These are phyloP conservation scores for Chlorella vulgaris DNA, from an alignment of 139 green algal species.

Conservation along the genomic window DNA sequence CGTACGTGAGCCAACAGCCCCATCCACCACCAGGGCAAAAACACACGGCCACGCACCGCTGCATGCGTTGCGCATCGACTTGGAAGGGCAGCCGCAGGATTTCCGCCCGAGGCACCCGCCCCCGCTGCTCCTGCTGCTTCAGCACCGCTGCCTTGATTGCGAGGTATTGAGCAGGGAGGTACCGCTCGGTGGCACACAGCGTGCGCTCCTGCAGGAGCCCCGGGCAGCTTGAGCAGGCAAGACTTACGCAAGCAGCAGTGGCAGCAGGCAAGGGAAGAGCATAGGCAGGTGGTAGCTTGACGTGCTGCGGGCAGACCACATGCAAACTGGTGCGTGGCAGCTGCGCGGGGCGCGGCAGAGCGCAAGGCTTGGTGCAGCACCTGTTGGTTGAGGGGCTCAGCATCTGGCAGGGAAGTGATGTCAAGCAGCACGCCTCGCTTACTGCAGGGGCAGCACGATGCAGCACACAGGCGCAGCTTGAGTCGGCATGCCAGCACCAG, in stretches of 20 bases:
- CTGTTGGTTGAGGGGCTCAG: constrained; percentile 59
- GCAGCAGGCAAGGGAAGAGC: neutral
- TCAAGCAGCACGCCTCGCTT: constrained; percentile 73
- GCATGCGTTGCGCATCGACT: constrained; percentile 26
- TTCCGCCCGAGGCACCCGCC: constrained; percentile 23
- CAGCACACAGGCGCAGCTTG: neutral
- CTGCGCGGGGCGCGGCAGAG: too few relatives aligned
- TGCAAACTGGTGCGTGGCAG: too few relatives aligned
- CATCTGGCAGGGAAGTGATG: constrained; percentile 73
- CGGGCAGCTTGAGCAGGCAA: too few relatives aligned
- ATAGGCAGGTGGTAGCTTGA: too few relatives aligned
- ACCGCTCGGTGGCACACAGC: constrained; percentile 70
- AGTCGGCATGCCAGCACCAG: too few relatives aligned
- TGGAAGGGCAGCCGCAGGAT: constrained; percentile 37
- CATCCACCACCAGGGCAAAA: too few relatives aligned
- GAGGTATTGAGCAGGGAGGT: constrained; percentile 88
- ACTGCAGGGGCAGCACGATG: constrained; percentile 3
- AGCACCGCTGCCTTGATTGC: constrained; percentile 81
- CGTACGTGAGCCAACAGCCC: too few relatives aligned
- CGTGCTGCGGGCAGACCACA: too few relatives aligned
- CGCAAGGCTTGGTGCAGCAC: too few relatives aligned
- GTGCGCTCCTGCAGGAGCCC: constrained; percentile 64
- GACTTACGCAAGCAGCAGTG: neutral
- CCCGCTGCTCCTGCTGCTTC: constrained; percentile 27
- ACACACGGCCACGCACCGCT: neutral